Evolutionary conservation across 495 filamentous ascomycete species (phyloP).

Genomic region (Penicillium canescens): DNA sequence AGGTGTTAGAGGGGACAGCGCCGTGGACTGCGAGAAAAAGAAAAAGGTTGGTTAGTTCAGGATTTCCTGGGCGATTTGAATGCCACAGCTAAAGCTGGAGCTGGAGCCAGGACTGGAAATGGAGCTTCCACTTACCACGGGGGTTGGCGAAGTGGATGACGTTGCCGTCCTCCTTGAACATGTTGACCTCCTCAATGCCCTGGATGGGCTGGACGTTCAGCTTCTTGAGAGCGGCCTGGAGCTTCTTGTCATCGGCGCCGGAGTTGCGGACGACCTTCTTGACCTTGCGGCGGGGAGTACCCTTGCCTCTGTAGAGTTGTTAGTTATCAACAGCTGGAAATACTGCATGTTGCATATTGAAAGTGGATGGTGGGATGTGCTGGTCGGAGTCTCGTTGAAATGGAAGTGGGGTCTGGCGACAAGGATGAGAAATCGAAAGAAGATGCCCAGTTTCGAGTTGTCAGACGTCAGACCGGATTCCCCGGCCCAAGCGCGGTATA

Average conservation of each 20-base stretch:
- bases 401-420: too few relatives aligned
- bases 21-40: slow-evolving; percentile 72
- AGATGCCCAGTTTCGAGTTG: background rate
- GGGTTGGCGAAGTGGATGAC: slow-evolving; percentile 98
- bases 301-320: slow-evolving; percentile 75
- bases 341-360: background rate
- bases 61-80: background rate
- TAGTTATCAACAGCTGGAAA: slow-evolving; percentile 9
- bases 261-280: slow-evolving; percentile 94
- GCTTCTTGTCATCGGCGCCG: slow-evolving; percentile 98
- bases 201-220: slow-evolving; percentile 96
- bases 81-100: background rate
- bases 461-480: background rate
- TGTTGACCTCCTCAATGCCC: slow-evolving; percentile 99
- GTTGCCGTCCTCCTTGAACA: slow-evolving; percentile 99
- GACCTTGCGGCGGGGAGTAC: slow-evolving; percentile 94
- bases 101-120: background rate
- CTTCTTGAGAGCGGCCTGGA: slow-evolving; percentile 92
- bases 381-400: background rate
- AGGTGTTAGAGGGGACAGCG: slow-evolving; percentile 94
- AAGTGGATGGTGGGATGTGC: background rate
- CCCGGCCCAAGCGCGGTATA: background rate
- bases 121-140: slow-evolving; percentile 66
- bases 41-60: background rate
- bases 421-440: background rate